Percentiles rank a stretch among this genome's conserved stretches.
phyloP scores from a whole-genome alignment of 441 rosid species.

The Croton laevigatus region DNA sequence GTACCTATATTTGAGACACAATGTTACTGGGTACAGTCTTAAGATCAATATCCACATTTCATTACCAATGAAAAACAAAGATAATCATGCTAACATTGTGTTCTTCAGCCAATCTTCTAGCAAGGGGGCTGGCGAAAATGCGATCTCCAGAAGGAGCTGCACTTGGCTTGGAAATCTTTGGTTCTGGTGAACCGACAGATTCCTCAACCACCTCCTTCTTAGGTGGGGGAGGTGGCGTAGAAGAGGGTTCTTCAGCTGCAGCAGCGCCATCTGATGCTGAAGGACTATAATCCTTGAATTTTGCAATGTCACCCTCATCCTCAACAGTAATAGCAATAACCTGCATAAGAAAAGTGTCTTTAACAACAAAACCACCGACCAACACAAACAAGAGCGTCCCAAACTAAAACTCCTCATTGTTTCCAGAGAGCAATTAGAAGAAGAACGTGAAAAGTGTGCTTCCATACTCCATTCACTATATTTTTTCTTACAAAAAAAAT shows the following conservation, averaged over 20 bases:
- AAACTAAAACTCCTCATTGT: constrained; percentile 11
- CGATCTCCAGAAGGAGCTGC: constrained; percentile 58
- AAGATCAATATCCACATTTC: constrained; percentile 4
- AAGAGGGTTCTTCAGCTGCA: constrained; percentile 44
- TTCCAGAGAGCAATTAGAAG: not conserved
- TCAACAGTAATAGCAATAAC: constrained; percentile 87
- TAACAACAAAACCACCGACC: not conserved
- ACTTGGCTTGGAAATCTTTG: constrained; percentile 51
- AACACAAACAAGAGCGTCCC: constrained; percentile 7
- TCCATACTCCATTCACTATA: not conserved
- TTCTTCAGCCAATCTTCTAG: constrained; percentile 88
- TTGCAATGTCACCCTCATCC: constrained; percentile 78
- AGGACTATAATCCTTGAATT: constrained; percentile 85
- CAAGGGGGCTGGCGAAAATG: constrained; percentile 81
- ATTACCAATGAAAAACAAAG: not conserved
- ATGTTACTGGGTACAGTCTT: constrained; percentile 10
- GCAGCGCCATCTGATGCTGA: constrained; percentile 42
- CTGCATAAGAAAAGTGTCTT: constrained; percentile 31
- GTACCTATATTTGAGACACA: constrained; percentile 43
- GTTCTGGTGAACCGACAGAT: constrained; percentile 55
- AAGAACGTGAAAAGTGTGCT: not conserved
- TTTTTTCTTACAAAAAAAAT: not conserved
- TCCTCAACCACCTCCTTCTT: constrained; percentile 59
- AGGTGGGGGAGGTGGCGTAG: constrained; percentile 56
- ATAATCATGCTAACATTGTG: constrained; percentile 47